phyloP scores from a whole-genome alignment of 768 basidiomycete genomes.

The Lyophyllum shimeji region DNA sequence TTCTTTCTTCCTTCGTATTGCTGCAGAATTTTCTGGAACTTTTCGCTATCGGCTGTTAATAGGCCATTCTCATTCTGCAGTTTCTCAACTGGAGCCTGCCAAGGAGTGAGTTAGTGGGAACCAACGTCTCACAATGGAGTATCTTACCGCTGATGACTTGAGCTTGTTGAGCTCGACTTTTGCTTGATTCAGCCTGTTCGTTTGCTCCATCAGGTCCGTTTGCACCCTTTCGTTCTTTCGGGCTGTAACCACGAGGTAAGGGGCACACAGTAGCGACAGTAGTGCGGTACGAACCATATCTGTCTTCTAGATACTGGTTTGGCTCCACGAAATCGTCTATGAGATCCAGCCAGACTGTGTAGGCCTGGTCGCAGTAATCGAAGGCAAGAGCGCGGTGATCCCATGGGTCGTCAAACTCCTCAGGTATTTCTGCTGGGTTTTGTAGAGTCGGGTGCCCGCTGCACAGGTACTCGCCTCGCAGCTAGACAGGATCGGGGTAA shows the following conservation, averaged over 20 bases:
- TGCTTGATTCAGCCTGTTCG: slow-evolving; percentile 41
- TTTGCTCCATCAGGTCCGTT: slow-evolving; percentile 60
- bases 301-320: slow-evolving; percentile 67
- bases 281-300: slow-evolving; percentile 58
- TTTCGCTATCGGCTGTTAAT: slow-evolving; percentile 72
- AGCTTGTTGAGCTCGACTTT: slow-evolving; percentile 58
- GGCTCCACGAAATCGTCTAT: slow-evolving; percentile 70
- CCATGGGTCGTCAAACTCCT: slow-evolving; percentile 72
- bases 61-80: slow-evolving; percentile 61
- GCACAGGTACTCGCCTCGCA: slow-evolving; percentile 48
- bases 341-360: slow-evolving; percentile 64
- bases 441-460: slow-evolving; percentile 72
- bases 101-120: slow-evolving; percentile 1
- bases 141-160: slow-evolving; percentile 58
- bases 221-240: slow-evolving; percentile 72
- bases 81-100: slow-evolving; percentile 61
- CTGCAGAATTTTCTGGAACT: slow-evolving; percentile 73
- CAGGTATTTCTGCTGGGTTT: slow-evolving; percentile 57
- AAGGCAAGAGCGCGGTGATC: slow-evolving; percentile 81
- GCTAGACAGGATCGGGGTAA: slow-evolving; percentile 27
- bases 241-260: slow-evolving; percentile 36
- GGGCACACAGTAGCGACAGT: background rate
- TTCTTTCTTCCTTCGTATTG: slow-evolving; percentile 70
- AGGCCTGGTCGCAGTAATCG: slow-evolving; percentile 67
- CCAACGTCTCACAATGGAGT: background rate